Base-by-base conservation (phyloP, 2,329 filamentous ascomycete genomes). In the Beauveria bassiana region DNA sequence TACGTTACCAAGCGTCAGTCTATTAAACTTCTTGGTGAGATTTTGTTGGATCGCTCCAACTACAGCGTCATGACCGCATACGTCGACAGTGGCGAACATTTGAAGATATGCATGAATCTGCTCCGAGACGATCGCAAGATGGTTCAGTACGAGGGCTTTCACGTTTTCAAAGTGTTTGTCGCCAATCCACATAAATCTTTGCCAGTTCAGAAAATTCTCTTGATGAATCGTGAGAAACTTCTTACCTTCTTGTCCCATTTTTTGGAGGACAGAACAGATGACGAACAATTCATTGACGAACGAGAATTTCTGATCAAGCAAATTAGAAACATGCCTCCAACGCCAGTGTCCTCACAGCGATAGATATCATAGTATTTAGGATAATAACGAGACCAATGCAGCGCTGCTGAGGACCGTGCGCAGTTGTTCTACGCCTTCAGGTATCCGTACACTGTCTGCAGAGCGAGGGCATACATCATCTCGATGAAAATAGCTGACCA, bases 151-250 rank as follows among this genome's bases (percentile, higher is more conserved):
- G 95, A 99, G 74, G 95, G 93, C 8, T 99, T 99, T 74, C 95
- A 99, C 73, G 93, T 99, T 47, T 99, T 99, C 83, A 99, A 99
- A 80, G 93, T 99, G 65, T 99, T 99, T 75, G 95, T 98, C 59
- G 95, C 95, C 63, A 99, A 99, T 73, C 95, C 95, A 8, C 93
- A 98, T 79, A 99, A 99, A 78, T 96, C 91, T n/a, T 81, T 93
- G 64, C 91, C 93, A 40, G 95, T 99, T 54, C 92, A 96, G 73
- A 91, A 93, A 72, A 96, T 99, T 70, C 79, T 99, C 65, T 87
- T 98, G 67, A 97, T 96, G 84, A 99, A 99, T 73, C 86, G 93
- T 62, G 93, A 97, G 66, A 90, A 93, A 69, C 81, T 99, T 20
- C 79, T 99, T 56, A 87, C 86, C 64, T 99, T 99, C 74, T 77